phyloP scores from a whole-genome alignment of 768 basidiomycete species.

The Tricholoma furcatifolium region DNA sequence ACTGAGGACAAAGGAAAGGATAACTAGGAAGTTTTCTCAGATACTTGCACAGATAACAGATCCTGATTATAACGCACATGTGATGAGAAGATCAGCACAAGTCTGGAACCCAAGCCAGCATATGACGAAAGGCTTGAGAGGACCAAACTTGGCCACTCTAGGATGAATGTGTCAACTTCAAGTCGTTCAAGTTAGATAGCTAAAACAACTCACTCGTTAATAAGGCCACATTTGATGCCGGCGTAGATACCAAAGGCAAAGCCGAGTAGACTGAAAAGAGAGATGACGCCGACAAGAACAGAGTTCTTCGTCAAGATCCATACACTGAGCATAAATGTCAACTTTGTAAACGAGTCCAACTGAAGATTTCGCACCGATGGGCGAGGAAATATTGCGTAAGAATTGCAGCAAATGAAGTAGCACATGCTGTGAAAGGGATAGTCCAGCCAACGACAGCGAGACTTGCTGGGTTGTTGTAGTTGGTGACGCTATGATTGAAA shows the following conservation, averaged over 20 bases:
- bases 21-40: conserved; percentile 15
- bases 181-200: neutral
- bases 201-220: conserved; percentile 32
- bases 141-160: conserved; percentile 41
- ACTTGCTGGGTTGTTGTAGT: conserved; percentile 36
- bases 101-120: conserved; percentile 50
- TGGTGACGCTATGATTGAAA: conserved; percentile 31
- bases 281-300: conserved; percentile 32
- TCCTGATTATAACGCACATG: conserved; percentile 28
- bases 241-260: conserved; percentile 43
- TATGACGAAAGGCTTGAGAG: conserved; percentile 40
- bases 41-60: neutral
- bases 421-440: conserved; percentile 48
- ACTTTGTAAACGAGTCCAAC: neutral
- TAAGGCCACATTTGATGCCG: conserved; percentile 41
- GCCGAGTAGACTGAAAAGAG: conserved; percentile 34
- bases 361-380: conserved; percentile 34
- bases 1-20: conserved; percentile 30
- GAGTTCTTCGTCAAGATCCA: conserved; percentile 34
- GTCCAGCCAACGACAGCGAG: conserved; percentile 43
- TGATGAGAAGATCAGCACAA: conserved; percentile 41
- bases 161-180: neutral
- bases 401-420: conserved; percentile 44
- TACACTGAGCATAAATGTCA: conserved; percentile 24
- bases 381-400: conserved; percentile 50